Conservation (phyloP, 2,329 filamentous ascomycete genomes). For the Xylariales sp. region DNA sequence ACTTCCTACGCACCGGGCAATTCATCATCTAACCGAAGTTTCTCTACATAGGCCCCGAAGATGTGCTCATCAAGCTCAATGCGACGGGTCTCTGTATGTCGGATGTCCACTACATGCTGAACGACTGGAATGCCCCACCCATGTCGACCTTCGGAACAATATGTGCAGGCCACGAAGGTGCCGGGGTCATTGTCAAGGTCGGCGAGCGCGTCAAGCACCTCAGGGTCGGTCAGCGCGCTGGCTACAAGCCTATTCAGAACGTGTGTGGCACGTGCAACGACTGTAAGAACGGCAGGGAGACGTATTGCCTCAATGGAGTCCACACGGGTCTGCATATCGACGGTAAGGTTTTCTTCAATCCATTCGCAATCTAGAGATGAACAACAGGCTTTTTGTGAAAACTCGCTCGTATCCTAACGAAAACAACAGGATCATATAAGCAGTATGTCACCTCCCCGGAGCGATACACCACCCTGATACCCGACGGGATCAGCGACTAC, state of each 20-base stretch:
- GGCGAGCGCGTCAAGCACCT: conserved; percentile 26
- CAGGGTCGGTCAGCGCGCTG: conserved; percentile 30
- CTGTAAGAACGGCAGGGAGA: conserved; percentile 28
- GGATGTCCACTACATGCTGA: conserved; percentile 14
- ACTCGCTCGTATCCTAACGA: background rate
- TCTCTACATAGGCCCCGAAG: conserved; percentile 9
- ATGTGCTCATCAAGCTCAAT: conserved; percentile 14
- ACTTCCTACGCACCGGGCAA: too few species aligned
- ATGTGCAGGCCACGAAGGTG: conserved; percentile 32
- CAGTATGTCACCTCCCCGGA: conserved; percentile 55
- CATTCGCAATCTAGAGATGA: too few species aligned
- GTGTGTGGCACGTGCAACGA: conserved; percentile 29
- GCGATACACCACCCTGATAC: conserved; percentile 45
- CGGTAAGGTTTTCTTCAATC: conserved; percentile 1
- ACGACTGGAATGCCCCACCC: conserved; percentile 9
- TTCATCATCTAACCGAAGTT: too few species aligned
- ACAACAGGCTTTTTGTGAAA: too few species aligned
- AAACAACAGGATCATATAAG: conserved; percentile 44
- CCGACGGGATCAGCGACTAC: conserved; percentile 43
- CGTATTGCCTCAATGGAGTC: conserved; percentile 21
- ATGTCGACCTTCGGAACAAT: conserved; percentile 11
- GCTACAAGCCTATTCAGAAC: conserved; percentile 28
- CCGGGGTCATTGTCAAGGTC: conserved; percentile 28
- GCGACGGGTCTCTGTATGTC: conserved; percentile 14
- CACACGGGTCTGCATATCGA: conserved; percentile 11